These are phyloP conservation scores for Fusarium penzigii DNA, from an alignment of 2,329 filamentous ascomycete species.

Conservation along the genomic window DNA sequence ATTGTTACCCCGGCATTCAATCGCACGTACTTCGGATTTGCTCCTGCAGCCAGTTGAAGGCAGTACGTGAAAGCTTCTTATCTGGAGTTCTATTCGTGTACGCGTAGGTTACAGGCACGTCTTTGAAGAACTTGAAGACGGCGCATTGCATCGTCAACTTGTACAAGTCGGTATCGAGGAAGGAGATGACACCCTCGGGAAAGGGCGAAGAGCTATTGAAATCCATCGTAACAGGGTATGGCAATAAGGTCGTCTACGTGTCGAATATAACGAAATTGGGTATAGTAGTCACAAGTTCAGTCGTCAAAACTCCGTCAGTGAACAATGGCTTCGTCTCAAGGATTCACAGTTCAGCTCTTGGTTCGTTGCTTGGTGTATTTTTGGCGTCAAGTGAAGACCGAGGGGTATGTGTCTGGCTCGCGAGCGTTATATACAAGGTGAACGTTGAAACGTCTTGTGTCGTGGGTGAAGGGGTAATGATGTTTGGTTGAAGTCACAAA, in stretches of 20 bases:
- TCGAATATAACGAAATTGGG: too few relatives aligned
- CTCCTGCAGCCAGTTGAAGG: slow-evolving; percentile 80
- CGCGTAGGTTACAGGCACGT: slow-evolving; percentile 81
- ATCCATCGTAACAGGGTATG: slow-evolving; percentile 49
- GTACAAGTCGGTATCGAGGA: slow-evolving; percentile 84
- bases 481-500: neutral
- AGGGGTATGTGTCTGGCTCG: too few relatives aligned
- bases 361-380: too few relatives aligned
- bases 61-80: slow-evolving; percentile 83
- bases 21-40: slow-evolving; percentile 74
- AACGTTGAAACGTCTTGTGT: neutral
- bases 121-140: slow-evolving; percentile 86
- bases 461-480: neutral
- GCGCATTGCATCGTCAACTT: slow-evolving; percentile 99
- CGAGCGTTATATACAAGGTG: too few relatives aligned
- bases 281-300: too few relatives aligned
- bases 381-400: too few relatives aligned
- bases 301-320: too few relatives aligned
- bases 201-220: slow-evolving; percentile 67
- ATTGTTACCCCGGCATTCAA: neutral
- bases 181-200: slow-evolving; percentile 77
- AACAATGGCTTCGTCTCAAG: too few relatives aligned
- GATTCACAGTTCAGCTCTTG: too few relatives aligned
- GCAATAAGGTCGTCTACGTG: neutral
- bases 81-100: slow-evolving; percentile 96